phyloP scores from a whole-genome alignment of 139 green algal species.

The Edaphochlamys debaryana region DNA sequence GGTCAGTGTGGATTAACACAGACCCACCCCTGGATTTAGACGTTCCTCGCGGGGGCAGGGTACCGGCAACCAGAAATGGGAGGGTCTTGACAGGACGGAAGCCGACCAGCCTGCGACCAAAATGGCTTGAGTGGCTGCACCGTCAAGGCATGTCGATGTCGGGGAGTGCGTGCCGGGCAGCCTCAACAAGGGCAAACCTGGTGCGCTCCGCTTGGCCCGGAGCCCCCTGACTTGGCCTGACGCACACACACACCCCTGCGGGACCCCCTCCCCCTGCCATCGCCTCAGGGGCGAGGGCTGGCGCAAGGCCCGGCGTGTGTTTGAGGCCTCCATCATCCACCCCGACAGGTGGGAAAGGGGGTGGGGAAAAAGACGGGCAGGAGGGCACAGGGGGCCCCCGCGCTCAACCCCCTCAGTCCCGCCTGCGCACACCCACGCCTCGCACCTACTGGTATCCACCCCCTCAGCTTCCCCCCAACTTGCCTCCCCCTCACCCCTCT shows the following conservation, averaged over 20 bases:
- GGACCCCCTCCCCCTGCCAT: background rate
- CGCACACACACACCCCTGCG: background rate
- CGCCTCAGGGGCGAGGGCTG: background rate
- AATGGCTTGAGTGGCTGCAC: too few species aligned
- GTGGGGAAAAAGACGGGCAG: background rate
- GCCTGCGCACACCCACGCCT: background rate
- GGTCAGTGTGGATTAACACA: background rate
- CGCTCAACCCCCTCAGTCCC: background rate
- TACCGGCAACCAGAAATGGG: too few species aligned
- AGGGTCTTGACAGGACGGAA: too few species aligned
- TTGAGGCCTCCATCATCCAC: slow-evolving; percentile 9
- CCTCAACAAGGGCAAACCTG: background rate
- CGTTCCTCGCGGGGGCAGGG: too few species aligned
- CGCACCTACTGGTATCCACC: background rate
- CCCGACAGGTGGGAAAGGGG: background rate
- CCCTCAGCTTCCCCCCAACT: background rate
- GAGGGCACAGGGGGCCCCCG: background rate
- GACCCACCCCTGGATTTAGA: too few species aligned
- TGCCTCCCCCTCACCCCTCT: background rate
- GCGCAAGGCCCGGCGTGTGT: background rate
- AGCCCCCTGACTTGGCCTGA: background rate
- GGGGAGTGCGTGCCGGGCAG: too few species aligned
- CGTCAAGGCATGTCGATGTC: background rate
- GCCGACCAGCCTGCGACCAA: too few species aligned
- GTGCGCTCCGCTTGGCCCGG: background rate